Base-by-base conservation (phyloP, 129 eudicot genomes). In the Centrapalus pauciflorus region DNA sequence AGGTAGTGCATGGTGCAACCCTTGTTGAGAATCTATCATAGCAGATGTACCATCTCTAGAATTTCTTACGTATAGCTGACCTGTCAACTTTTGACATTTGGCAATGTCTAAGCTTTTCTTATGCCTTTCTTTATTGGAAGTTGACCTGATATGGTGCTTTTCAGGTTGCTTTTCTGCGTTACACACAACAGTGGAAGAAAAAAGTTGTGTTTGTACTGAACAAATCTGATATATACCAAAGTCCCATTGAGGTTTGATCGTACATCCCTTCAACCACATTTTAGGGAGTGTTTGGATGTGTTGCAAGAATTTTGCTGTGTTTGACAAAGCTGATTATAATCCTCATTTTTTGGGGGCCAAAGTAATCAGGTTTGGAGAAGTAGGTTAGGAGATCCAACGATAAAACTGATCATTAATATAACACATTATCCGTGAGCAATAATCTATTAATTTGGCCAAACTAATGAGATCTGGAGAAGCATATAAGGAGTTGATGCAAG, bases 111-210 rank as follows among this genome's bases (percentile, higher is more conserved):
- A 26, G 1, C 14, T 55, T n/a, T n/a, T 35, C 7, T 26, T 32
- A 37, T 0, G 25, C 12, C 11, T 62, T 45, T 11, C 16, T 29
- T 24, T n/a, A 20, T 35, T 43, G 8, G n/a, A 46, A 5, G 48
- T 54, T 19, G 46, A 27, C 64, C 45, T 6, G 16, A 26, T 64
- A n/a, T 82, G 71, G 52, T 71, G 69, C 62, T 55, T 77, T 45
- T 43, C 79, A 93, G 98, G 96, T 93, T 76, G 43, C 81, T 61
- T 93, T 93, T 84, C 85, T 93, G 24, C 95, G 92, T 46, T 93
- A 93, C 67, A 93, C 87, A 63, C 98, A 93, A 41, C 95, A 93
- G 55, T 93, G 98, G 98, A 93, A 86, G 96, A 93, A 93, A 75
- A 93, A 72, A 67, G 81, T 88, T 24, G 91, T 93, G 54, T 93